phyloP scores from a whole-genome alignment of 257 asterid genomes.

The Petrea volubilis region DNA sequence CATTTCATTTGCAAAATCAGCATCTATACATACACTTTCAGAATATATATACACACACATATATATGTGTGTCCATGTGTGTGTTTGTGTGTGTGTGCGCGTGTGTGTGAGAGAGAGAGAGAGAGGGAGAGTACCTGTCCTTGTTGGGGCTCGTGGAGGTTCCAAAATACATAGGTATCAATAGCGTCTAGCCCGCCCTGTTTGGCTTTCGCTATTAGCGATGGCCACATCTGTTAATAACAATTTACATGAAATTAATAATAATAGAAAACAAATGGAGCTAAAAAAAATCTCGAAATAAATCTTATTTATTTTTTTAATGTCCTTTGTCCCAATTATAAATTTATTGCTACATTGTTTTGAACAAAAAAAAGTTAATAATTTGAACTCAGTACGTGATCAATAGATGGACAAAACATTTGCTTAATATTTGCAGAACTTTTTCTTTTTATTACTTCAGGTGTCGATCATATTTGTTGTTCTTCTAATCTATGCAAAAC shows the following conservation, averaged over 20 bases:
- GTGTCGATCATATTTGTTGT: no score
- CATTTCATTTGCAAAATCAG: not conserved
- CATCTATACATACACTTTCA: no score
- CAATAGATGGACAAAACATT: not conserved
- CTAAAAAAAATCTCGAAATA: no score
- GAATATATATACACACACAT: not conserved
- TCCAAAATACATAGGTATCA: constrained; percentile 88
- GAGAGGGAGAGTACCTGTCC: constrained; percentile 43
- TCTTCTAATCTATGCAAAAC: no score
- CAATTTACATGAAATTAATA: not conserved
- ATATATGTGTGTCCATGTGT: no score
- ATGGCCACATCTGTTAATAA: constrained; percentile 77
- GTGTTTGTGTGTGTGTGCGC: not conserved
- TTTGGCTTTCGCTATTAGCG: constrained; percentile 72
- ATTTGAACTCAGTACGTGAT: no score
- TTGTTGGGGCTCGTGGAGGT: constrained; percentile 71
- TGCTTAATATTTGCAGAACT: no score
- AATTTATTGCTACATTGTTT: no score
- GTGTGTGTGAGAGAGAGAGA: not conserved
- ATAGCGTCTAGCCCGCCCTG: constrained; percentile 73
- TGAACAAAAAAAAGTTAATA: no score
- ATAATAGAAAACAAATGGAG: not conserved
- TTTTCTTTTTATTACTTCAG: no score
- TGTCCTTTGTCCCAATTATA: no score
- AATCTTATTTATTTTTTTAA: no score